Conservation (phyloP, 768 basidiomycete species). For the Cantharellus anzutake region DNA sequence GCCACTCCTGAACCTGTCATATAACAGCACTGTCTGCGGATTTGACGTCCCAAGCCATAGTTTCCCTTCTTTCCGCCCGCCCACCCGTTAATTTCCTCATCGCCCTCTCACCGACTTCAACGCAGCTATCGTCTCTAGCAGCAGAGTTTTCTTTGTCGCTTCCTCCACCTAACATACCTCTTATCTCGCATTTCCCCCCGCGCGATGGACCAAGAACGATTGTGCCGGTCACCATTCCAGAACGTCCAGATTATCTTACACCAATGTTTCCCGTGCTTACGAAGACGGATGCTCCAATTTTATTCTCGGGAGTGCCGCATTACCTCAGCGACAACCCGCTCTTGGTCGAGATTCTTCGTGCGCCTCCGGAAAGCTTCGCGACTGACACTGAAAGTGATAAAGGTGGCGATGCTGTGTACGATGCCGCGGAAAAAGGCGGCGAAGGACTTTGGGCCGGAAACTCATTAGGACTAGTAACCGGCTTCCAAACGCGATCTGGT, state of each 20-base stretch:
- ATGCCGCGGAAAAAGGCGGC: slow-evolving; percentile 54
- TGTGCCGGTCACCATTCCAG: slow-evolving; percentile 16
- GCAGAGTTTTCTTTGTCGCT: slow-evolving; percentile 84
- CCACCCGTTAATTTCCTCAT: slow-evolving; percentile 58
- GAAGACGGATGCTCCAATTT: slow-evolving; percentile 35
- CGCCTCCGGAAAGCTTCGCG: slow-evolving; percentile 57
- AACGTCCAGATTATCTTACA: slow-evolving; percentile 19
- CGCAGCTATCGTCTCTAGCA: slow-evolving; percentile 55
- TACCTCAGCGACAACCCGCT: slow-evolving; percentile 56
- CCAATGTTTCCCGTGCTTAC: slow-evolving; percentile 24
- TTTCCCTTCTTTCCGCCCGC: slow-evolving; percentile 43
- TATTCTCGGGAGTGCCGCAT: slow-evolving; percentile 57
- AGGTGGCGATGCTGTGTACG: slow-evolving; percentile 41
- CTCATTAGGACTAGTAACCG: slow-evolving; percentile 57
- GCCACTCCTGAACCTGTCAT: background rate
- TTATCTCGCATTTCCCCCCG: slow-evolving; percentile 73
- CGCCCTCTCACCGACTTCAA: slow-evolving; percentile 57
- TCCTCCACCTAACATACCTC: slow-evolving; percentile 63
- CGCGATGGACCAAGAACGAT: slow-evolving; percentile 43
- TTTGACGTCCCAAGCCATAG: slow-evolving; percentile 63
- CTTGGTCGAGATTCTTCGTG: slow-evolving; percentile 62
- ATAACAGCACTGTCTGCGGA: slow-evolving; percentile 45
- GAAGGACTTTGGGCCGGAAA: slow-evolving; percentile 74
- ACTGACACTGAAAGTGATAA: slow-evolving; percentile 33
- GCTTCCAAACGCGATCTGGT: slow-evolving; percentile 70